Percentiles rank a stretch among this genome's conserved stretches.
These are phyloP conservation scores for Eucalyptus tenuipes DNA, from an alignment of 345 rosid genomes.

Conservation along the genomic window DNA sequence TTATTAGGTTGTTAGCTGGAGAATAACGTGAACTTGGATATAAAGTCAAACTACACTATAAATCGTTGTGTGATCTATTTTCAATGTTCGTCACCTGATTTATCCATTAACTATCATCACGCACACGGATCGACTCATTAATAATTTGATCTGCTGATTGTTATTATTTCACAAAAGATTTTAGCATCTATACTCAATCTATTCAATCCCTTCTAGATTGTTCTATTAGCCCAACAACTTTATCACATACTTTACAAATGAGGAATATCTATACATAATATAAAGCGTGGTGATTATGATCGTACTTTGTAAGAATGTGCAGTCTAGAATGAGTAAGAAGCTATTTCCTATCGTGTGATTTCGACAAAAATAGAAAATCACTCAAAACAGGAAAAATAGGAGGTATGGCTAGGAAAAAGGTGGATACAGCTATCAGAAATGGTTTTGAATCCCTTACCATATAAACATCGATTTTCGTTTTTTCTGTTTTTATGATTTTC, in stretches of 20 bases:
- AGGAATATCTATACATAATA: neutral
- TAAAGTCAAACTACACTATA: neutral
- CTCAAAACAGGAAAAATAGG: neutral
- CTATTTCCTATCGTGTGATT: neutral
- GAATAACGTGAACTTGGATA: neutral
- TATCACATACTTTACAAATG: neutral
- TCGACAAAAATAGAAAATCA: neutral
- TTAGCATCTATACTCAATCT: too few relatives aligned
- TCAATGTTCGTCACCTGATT: rapidly evolving
- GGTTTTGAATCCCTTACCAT: neutral
- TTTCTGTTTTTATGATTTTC: neutral
- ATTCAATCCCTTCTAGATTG: neutral
- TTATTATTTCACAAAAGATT: neutral
- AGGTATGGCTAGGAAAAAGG: neutral
- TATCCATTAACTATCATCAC: neutral
- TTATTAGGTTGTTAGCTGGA: neutral
- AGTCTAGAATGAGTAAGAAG: neutral
- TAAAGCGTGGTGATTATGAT: neutral
- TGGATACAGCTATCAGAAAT: neutral
- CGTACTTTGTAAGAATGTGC: neutral
- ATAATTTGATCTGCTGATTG: neutral
- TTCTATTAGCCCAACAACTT: neutral
- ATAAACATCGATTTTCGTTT: neutral
- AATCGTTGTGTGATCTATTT: neutral
- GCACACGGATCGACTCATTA: neutral